These are phyloP conservation scores for Termitomyces sp. DNA, from an alignment of 768 basidiomycete genomes.

Conservation along the genomic window DNA sequence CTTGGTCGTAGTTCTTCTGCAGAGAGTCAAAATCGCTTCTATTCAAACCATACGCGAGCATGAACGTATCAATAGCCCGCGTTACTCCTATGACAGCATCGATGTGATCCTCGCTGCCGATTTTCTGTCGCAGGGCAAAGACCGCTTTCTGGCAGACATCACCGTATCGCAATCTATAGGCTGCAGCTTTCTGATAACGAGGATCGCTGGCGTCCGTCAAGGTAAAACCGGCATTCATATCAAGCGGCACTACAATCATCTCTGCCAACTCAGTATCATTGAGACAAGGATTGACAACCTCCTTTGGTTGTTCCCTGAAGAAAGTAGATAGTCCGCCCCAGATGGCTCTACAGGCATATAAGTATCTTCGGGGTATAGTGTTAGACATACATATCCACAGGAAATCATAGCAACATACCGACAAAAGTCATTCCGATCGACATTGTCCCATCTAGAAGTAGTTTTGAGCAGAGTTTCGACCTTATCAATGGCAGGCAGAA, in stretches of 20 bases:
- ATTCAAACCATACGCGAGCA: constrained; percentile 69
- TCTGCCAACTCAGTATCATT: constrained; percentile 69
- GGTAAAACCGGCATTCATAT: constrained; percentile 72
- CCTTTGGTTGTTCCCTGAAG: constrained; percentile 55
- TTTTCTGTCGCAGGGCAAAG: constrained; percentile 55
- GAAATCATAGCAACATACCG: constrained; percentile 42
- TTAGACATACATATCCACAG: background rate
- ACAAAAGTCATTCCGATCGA: constrained; percentile 81
- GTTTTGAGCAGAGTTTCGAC: constrained; percentile 62
- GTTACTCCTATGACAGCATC: constrained; percentile 79
- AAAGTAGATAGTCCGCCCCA: constrained; percentile 79
- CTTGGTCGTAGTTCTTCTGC: constrained; percentile 66
- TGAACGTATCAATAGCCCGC: constrained; percentile 71
- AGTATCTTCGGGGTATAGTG: constrained; percentile 39
- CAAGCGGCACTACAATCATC: constrained; percentile 63
- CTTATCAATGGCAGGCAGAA: constrained; percentile 61
- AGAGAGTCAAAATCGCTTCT: constrained; percentile 57
- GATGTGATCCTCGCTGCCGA: constrained; percentile 76
- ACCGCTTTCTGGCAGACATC: constrained; percentile 68
- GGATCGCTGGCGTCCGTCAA: constrained; percentile 73
- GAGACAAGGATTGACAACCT: constrained; percentile 54
- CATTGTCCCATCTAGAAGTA: constrained; percentile 59
- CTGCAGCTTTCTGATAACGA: constrained; percentile 63
- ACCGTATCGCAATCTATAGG: constrained; percentile 65
- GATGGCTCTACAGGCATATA: constrained; percentile 71